Conservation (phyloP, 495 filamentous ascomycete genomes). For the Clohesyomyces aquaticus region DNA sequence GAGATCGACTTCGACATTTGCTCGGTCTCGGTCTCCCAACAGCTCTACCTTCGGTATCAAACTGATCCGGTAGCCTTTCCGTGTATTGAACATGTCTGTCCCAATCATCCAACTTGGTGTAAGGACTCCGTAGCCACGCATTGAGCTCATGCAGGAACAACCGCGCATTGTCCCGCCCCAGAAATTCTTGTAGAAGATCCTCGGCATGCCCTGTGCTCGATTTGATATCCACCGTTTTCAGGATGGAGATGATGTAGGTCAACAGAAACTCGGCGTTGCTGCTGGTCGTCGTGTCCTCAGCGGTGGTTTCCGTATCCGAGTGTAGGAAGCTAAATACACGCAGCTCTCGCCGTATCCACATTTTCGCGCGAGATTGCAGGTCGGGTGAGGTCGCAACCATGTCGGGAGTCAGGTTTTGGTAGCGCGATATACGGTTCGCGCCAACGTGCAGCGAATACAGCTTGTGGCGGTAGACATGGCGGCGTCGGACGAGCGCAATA, state of each 20-base stretch:
- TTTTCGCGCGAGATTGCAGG: conserved; percentile 78
- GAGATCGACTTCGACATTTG: conserved; percentile 5
- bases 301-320: conserved; percentile 4
- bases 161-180: conserved; percentile 75
- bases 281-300: conserved; percentile 46
- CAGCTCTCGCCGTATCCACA: conserved; percentile 86
- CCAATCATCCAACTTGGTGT: conserved; percentile 69
- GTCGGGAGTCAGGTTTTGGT: conserved; percentile 72
- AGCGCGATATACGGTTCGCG: conserved; percentile 77
- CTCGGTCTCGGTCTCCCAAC: not conserved
- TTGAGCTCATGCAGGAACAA: conserved; percentile 85
- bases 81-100: conserved; percentile 79
- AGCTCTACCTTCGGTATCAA: conserved; percentile 19
- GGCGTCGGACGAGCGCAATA: conserved; percentile 67
- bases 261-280: conserved; percentile 89
- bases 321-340: conserved; percentile 75
- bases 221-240: conserved; percentile 90
- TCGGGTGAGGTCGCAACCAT: conserved; percentile 65
- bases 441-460: conserved; percentile 86
- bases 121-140: conserved; percentile 81
- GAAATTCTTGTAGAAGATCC: conserved; percentile 81
- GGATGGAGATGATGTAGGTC: conserved; percentile 84
- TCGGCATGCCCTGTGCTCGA: conserved; percentile 83
- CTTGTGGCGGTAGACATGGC: conserved; percentile 73
- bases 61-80: conserved; percentile 29